Evolutionary conservation across 2,329 filamentous ascomycete genomes (phyloP), one percentile per base, ranked within the genome.

Genomic region (Elsinoe fawcettii): DNA sequence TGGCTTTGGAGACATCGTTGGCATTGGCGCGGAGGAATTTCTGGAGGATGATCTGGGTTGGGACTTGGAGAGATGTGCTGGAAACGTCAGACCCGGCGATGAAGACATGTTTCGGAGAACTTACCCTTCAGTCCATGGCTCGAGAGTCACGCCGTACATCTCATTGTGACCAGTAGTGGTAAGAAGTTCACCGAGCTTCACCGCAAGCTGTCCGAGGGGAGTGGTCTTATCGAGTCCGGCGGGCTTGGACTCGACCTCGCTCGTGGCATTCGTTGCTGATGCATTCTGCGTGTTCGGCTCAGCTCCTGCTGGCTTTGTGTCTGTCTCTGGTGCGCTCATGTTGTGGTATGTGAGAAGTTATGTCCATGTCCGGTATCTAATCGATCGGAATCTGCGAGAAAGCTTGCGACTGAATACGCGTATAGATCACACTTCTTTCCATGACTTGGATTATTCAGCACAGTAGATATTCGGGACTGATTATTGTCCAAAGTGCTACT

Each of bases 11-110:
- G 5, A 89, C 70, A 66, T 95, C 84, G 60, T 86, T 85, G 60
- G 85, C 83, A 70, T 96, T 96, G 69, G 91, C 92, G 64, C 91
- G 88, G 57, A 97, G 81, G 74, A 91, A 96, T 76, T 96, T 97
- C 70, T 95, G 90, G 51, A 96, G 78, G 54, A 96, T 82, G 65
- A 96, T 85, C 68, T 87, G 85, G 49, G 87, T 90, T 56, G 88
- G 88, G 55, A 91, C 78, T 65, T 90, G 51, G 62, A 58, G 61
- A 59, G 58, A 43, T 55, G 34, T 58, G 30, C 56, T 39, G 56
- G 43, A 59, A 37, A 22, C 18, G 20, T 34, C 9, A 34, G 32
- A 9, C 7, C 5, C 30, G 2, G 12, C 30, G 9, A 5, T 30
- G 57, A 64, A 65, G 57, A 69, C 65, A 59, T 71, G 68, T 51